Percentiles rank a stretch among this genome's conserved stretches.
Evolutionary conservation across 208 protist species (phyloP).

Genomic region (Trypanosoma mega): DNA sequence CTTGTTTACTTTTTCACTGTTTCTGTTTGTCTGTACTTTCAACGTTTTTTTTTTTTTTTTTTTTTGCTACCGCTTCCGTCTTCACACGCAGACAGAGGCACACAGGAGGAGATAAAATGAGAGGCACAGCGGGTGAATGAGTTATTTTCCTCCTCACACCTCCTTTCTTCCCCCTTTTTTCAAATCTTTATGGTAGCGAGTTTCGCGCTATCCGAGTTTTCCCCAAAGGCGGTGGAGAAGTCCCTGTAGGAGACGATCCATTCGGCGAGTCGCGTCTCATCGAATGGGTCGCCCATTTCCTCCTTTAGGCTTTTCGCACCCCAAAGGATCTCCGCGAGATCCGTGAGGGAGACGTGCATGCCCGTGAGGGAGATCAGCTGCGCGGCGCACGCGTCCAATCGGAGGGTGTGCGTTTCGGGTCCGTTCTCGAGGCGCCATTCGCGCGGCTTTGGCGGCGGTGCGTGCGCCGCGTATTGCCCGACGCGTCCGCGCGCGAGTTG

Average conservation of each 20-base stretch:
- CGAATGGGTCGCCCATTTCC: constrained; percentile 3
- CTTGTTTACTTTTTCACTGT: no score
- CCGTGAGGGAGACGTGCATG: constrained; percentile 45
- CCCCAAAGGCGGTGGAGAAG: constrained; percentile 68
- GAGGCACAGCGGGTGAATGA: no score
- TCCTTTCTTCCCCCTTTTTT: constrained; percentile 6
- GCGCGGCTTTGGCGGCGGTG: constrained; percentile 25
- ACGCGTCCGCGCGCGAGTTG: constrained; percentile 61
- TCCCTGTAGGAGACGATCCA: constrained; percentile 53
- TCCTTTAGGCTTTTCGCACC: constrained; percentile 23
- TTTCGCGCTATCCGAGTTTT: constrained; percentile 34
- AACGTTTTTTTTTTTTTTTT: no score
- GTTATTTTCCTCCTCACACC: not conserved
- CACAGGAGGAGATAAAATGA: no score
- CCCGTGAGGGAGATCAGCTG: constrained; percentile 71
- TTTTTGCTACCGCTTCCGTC: no score
- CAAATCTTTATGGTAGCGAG: constrained; percentile 62
- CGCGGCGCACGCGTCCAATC: constrained; percentile 53
- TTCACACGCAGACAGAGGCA: no score
- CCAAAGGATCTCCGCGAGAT: constrained; percentile 71
- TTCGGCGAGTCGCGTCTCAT: constrained; percentile 25
- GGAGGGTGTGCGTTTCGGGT: constrained; percentile 35
- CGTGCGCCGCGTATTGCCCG: constrained; percentile 33
- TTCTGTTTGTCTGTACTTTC: no score
- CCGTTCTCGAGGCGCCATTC: constrained; percentile 45